phyloP scores from a whole-genome alignment of 2,329 filamentous ascomycete species.

The Cryphonectria carpinicola region DNA sequence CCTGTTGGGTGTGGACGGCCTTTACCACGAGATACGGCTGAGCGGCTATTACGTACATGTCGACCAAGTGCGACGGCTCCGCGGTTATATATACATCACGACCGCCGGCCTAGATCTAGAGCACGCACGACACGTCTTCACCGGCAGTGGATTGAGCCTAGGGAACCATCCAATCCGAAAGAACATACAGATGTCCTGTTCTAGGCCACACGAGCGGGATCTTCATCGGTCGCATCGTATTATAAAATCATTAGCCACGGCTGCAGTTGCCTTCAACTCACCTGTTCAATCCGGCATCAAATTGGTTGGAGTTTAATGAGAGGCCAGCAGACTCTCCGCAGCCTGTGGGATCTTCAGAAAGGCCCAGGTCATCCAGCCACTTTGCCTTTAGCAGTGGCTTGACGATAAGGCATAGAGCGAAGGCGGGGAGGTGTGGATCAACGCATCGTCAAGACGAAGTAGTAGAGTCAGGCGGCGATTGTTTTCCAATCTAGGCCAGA shows the following conservation, averaged over 20 bases:
- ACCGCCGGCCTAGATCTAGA: not conserved
- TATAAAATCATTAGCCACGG: too few species aligned
- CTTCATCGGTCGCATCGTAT: constrained; percentile 33
- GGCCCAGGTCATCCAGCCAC: not conserved
- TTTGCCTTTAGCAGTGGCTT: not conserved
- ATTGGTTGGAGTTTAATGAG: not conserved
- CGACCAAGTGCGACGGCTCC: not conserved
- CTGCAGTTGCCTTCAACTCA: too few species aligned
- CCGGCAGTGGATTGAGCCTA: not conserved
- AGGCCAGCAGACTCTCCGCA: not conserved
- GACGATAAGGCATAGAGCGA: not conserved
- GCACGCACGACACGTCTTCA: not conserved
- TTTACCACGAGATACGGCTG: constrained; percentile 12
- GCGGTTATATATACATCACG: not conserved
- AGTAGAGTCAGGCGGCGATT: not conserved
- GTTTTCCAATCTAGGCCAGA: not conserved
- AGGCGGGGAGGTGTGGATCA: not conserved
- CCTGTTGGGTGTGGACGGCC: constrained; percentile 28
- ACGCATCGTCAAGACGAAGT: not conserved
- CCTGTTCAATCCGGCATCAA: too few species aligned
- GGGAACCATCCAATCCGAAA: constrained; percentile 22
- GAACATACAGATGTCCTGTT: not conserved
- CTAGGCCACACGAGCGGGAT: constrained; percentile 34
- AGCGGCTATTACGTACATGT: not conserved
- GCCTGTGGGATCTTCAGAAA: not conserved